Evolutionary conservation across 805 yeast genomes (phyloP), one percentile per base, ranked within the genome.

Genomic region (Zygosaccharomyces pseudorouxii): DNA sequence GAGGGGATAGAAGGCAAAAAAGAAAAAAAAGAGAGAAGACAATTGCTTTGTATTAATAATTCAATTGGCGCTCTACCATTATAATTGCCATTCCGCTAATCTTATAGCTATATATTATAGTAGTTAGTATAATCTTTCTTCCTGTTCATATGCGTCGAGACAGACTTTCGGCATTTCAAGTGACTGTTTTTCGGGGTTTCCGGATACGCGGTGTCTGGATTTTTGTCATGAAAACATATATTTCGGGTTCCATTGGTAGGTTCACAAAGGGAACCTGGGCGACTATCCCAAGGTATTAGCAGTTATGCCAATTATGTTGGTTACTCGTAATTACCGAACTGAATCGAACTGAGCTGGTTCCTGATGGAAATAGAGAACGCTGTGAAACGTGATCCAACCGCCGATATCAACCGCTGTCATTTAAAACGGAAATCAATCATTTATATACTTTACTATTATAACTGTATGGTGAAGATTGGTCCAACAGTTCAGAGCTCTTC

Each of bases 51-150:
- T 30, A 1, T 41, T 16, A 20, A 12, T 42, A 22, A n/a, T 23
- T 35, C 23, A 16, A 11, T 25, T 35, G 33, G 9, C 20, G 23
- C 23, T 43, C n/a, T 20, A 27, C 23, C 33, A 20, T 35, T 33
- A 19, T 22, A 12, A 27, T 33, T 33, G 30, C 35, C 35, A 35
- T 28, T 43, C 35, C 40, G 25, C 20, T 33, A 20, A 9, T 43
- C 40, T 29, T 35, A 31, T 35, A 41, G 44, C 44, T 41, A 41
- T 41, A 41, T 41, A 41, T 18, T 18, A 28, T 41, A 39, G 10
- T 39, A 41, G 44, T 40, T 40, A 40, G 44, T 41, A 16, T 41
- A 41, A 41, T 41, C 44, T 41, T 41, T 29, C 44, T 29, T 30
- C 33, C 44, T 33, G 33, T 41, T 41, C 22, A 30, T 18, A 28